phyloP scores from a whole-genome alignment of 2,329 filamentous ascomycete genomes.

The Ceratocystis ficicola region DNA sequence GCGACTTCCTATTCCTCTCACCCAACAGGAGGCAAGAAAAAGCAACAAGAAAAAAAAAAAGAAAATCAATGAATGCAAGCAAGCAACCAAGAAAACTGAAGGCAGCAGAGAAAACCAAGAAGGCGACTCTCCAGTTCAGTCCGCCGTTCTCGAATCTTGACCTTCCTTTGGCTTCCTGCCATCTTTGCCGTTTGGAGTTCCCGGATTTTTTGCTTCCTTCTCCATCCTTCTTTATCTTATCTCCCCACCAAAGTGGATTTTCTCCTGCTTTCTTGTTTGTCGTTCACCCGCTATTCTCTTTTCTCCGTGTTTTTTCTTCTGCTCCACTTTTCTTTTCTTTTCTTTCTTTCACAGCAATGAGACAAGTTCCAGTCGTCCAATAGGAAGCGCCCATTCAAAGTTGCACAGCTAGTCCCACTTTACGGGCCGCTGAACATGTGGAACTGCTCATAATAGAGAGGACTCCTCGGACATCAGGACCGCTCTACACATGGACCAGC shows the following conservation, averaged over 20 bases:
- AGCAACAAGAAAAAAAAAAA: neutral
- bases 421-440: slow-evolving; percentile 2
- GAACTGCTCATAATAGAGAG: neutral
- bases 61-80: neutral
- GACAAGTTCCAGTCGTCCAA: neutral
- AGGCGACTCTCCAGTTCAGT: neutral
- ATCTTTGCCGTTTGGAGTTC: neutral
- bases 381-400: neutral
- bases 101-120: neutral
- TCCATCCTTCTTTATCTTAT: slow-evolving; percentile 11
- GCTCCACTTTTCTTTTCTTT: neutral
- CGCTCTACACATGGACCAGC: neutral
- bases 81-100: neutral
- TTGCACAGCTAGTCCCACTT: neutral
- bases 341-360: neutral
- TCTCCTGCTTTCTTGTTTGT: neutral
- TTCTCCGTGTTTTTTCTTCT: neutral
- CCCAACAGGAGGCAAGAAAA: neutral
- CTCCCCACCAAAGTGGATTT: slow-evolving; percentile 7
- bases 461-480: neutral
- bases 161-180: slow-evolving; percentile 1
- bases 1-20: neutral
- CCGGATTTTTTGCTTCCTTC: slow-evolving; percentile 8
- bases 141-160: neutral
- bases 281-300: slow-evolving; percentile 1